Evolutionary conservation across 352 stramenopile genomes (phyloP).

Genomic region (Phytopythium vexans): DNA sequence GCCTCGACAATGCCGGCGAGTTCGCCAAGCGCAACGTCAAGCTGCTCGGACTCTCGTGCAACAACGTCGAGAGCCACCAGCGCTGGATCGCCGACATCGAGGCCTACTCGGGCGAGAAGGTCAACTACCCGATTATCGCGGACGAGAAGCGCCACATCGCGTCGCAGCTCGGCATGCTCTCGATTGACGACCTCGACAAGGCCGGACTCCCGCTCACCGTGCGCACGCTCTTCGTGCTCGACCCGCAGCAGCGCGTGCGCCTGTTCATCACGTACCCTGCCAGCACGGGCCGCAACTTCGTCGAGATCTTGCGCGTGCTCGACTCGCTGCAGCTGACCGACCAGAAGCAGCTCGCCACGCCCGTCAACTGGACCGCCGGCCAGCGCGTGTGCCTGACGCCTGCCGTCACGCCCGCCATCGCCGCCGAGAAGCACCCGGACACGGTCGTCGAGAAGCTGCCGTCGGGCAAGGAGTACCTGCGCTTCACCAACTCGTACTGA

Average conservation of each 20-base stretch:
- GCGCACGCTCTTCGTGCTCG: slow-evolving; percentile 90
- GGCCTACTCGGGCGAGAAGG: slow-evolving; percentile 52
- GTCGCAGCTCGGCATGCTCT: slow-evolving; percentile 85
- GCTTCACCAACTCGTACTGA: slow-evolving; percentile 54
- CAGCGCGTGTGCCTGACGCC: slow-evolving; percentile 64
- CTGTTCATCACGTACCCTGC: slow-evolving; percentile 91
- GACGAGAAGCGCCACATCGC: slow-evolving; percentile 80
- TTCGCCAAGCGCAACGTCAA: slow-evolving; percentile 80
- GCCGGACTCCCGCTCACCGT: slow-evolving; percentile 85
- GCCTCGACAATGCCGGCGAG: slow-evolving; percentile 74
- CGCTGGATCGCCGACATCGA: slow-evolving; percentile 87
- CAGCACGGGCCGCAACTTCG: slow-evolving; percentile 91
- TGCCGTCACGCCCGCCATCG: slow-evolving; percentile 50
- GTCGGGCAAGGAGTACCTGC: slow-evolving; percentile 72
- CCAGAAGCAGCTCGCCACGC: slow-evolving; percentile 46
- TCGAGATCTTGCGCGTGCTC: slow-evolving; percentile 89
- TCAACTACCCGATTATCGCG: slow-evolving; percentile 91
- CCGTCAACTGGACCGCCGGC: slow-evolving; percentile 73
- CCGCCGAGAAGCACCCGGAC: slow-evolving; percentile 62
- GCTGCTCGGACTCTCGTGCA: slow-evolving; percentile 79
- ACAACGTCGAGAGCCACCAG: slow-evolving; percentile 66
- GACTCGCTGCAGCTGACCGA: slow-evolving; percentile 86
- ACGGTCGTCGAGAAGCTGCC: slow-evolving; percentile 59
- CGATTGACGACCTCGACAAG: slow-evolving; percentile 74
- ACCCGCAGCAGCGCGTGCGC: slow-evolving; percentile 87